Conservation (phyloP, 2,329 filamentous ascomycete genomes). For the Immersiporthe knoxdaviesiana region DNA sequence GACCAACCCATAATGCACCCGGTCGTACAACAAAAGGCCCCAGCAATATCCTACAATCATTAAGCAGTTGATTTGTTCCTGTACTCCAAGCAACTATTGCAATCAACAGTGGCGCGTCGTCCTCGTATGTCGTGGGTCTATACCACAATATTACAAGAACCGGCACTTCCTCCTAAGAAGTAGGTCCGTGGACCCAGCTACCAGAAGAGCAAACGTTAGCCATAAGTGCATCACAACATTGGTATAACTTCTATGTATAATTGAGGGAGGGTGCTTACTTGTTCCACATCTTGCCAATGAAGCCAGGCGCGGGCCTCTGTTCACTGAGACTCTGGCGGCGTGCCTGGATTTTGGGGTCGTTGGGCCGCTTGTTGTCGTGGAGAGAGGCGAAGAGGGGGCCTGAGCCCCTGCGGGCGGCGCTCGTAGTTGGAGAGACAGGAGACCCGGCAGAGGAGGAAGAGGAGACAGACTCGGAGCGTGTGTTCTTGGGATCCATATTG, state of each 20-base stretch:
- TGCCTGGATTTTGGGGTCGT: conserved; percentile 45
- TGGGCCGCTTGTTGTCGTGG: conserved; percentile 53
- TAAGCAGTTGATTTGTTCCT: neutral
- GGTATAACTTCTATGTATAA: neutral
- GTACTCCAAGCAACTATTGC: neutral
- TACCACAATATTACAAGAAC: no score
- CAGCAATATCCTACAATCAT: neutral
- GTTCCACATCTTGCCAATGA: conserved; percentile 61
- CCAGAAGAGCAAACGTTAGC: neutral
- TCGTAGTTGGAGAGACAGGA: conserved; percentile 30
- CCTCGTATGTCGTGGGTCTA: neutral
- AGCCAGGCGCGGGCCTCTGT: conserved; percentile 52
- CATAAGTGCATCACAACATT: neutral
- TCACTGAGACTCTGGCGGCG: conserved; percentile 60
- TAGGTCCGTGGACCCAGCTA: conserved; percentile 7
- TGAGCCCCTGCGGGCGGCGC: conserved; percentile 42
- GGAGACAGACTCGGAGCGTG: conserved; percentile 28
- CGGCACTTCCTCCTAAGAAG: neutral
- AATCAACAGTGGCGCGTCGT: neutral
- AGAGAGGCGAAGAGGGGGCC: conserved; percentile 57
- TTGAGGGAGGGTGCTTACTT: conserved; percentile 47
- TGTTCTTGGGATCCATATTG: conserved; percentile 20
- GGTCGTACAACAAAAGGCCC: neutral
- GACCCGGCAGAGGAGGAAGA: conserved; percentile 16
- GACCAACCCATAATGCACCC: neutral